Evolutionary conservation across 768 basidiomycete genomes (phyloP).

Genomic region (Nevesoporus exiguus): DNA sequence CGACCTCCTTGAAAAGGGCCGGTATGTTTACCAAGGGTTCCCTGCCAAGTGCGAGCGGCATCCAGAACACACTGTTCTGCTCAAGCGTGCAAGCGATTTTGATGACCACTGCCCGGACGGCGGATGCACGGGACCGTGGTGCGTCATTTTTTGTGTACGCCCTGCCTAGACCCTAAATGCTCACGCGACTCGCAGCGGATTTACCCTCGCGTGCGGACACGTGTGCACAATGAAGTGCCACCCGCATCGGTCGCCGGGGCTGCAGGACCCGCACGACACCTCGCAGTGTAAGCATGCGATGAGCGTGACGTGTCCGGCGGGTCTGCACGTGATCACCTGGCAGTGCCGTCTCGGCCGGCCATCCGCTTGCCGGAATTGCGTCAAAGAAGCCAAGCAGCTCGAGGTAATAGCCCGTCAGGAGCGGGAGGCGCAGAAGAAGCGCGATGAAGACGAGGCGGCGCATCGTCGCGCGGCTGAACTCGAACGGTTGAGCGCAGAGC

Average conservation of each 20-base stretch:
- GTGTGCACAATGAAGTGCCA: constrained; percentile 60
- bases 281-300: constrained; percentile 43
- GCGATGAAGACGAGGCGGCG: constrained; percentile 40
- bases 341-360: constrained; percentile 41
- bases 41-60: constrained; percentile 58
- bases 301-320: constrained; percentile 36
- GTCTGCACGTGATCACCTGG: constrained; percentile 42
- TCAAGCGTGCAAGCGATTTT: constrained; percentile 47
- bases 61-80: constrained; percentile 35
- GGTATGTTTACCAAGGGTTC: constrained; percentile 32
- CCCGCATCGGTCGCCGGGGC: constrained; percentile 42
- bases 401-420: constrained; percentile 30
- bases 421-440: constrained; percentile 36
- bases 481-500: constrained; percentile 21
- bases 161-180: neutral
- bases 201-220: constrained; percentile 33
- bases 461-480: constrained; percentile 41
- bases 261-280: constrained; percentile 2
- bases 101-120: constrained; percentile 55
- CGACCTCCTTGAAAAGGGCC: constrained; percentile 7
- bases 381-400: constrained; percentile 35
- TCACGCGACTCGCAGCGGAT: constrained; percentile 3
- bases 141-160: constrained; percentile 15
- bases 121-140: constrained; percentile 61
- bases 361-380: constrained; percentile 42